A percentile compares a stretch with the other conserved stretches of the same genome.
Evolutionary conservation across 2,329 filamentous ascomycete genomes (phyloP).

Genomic region (Hypomyces perniciosus): DNA sequence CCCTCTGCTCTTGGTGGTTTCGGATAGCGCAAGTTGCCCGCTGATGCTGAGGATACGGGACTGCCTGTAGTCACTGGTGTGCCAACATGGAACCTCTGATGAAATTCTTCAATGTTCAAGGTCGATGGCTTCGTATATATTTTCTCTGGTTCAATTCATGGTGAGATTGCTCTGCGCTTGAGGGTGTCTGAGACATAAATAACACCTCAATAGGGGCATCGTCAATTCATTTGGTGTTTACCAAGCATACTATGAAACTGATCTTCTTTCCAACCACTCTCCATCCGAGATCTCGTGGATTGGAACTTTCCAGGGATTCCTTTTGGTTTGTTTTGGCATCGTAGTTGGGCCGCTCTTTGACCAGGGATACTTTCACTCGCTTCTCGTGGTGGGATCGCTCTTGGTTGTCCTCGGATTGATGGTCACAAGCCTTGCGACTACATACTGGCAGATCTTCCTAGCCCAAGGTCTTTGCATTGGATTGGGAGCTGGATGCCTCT

Average conservation of each 20-base stretch:
- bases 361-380: constrained; percentile 28
- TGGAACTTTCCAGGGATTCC: constrained; percentile 31
- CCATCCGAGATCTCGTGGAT: constrained; percentile 30
- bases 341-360: constrained; percentile 36
- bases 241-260: constrained; percentile 27
- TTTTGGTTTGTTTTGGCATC: constrained; percentile 31
- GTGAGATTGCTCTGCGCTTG: too few species aligned
- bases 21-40: too few species aligned
- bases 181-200: too few species aligned
- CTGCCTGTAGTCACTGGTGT: too few species aligned
- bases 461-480: too few species aligned
- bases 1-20: too few species aligned
- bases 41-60: too few species aligned
- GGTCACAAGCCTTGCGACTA: constrained; percentile 29
- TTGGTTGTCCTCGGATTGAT: constrained; percentile 34
- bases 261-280: constrained; percentile 10
- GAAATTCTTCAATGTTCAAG: too few species aligned
- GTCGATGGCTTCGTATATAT: constrained; percentile 23
- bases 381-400: constrained; percentile 27
- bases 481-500: constrained; percentile 34
- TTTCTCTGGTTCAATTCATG: constrained; percentile 31
- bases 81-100: too few species aligned
- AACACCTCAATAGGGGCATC: constrained; percentile 21
- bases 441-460: constrained; percentile 37
- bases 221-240: constrained; percentile 31